Evolutionary conservation across 2,329 filamentous ascomycete genomes (phyloP).

Genomic region (Colletotrichum trifolii): DNA sequence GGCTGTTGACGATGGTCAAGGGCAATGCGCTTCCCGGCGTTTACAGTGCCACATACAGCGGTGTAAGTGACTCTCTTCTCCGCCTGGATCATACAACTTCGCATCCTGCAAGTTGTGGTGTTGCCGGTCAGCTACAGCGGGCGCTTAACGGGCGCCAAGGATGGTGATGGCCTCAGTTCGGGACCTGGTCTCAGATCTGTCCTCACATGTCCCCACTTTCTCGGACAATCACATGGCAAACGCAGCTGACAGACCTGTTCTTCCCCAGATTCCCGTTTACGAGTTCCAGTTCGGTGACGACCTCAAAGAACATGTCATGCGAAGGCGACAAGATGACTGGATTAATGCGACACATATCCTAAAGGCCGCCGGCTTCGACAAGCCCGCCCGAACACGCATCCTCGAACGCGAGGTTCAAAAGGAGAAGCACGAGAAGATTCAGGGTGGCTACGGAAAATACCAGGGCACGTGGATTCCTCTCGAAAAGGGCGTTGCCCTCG

Average conservation of each 20-base stretch:
- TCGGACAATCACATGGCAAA: too few species aligned
- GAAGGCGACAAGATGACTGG: slow-evolving; percentile 92
- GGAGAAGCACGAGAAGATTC: slow-evolving; percentile 95
- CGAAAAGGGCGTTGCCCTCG: slow-evolving; percentile 81
- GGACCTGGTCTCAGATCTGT: slow-evolving; percentile 4
- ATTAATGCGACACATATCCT: slow-evolving; percentile 99
- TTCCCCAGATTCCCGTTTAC: slow-evolving; percentile 85
- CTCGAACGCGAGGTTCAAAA: slow-evolving; percentile 97
- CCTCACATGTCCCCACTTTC: not conserved
- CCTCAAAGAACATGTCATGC: slow-evolving; percentile 90
- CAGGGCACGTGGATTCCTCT: slow-evolving; percentile 99
- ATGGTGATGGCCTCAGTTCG: slow-evolving; percentile 22
- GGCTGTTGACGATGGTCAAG: slow-evolving; percentile 57
- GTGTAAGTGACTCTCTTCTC: slow-evolving; percentile 59
- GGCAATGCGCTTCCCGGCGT: slow-evolving; percentile 58
- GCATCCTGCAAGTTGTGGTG: not conserved
- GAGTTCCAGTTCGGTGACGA: slow-evolving; percentile 89
- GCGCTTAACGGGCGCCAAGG: slow-evolving; percentile 5
- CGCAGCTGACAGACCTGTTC: too few species aligned
- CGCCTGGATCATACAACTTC: not conserved
- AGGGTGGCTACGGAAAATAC: slow-evolving; percentile 98
- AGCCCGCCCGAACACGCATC: slow-evolving; percentile 93
- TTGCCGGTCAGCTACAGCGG: not conserved
- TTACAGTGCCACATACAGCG: slow-evolving; percentile 77
- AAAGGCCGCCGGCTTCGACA: slow-evolving; percentile 97